A percentile compares a stretch with the other conserved stretches of the same genome.
phyloP scores from a whole-genome alignment of 768 basidiomycete genomes.

The Lentinula guzmanii region DNA sequence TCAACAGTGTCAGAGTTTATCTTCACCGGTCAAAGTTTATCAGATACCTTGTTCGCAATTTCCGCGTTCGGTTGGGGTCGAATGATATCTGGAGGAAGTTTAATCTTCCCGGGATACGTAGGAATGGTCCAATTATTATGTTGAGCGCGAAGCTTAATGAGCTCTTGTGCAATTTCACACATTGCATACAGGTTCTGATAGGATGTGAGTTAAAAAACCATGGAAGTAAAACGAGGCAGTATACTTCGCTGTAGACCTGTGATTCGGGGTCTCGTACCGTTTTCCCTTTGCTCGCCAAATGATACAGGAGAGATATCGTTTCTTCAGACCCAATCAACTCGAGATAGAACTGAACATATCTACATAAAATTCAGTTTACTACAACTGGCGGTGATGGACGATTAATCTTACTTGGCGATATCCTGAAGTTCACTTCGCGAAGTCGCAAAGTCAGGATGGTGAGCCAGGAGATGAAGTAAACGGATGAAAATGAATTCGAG shows the following conservation, averaged over 20 bases:
- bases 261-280: conserved; percentile 78
- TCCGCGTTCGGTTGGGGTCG: conserved; percentile 62
- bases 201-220: not conserved
- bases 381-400: not conserved
- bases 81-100: conserved; percentile 79
- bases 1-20: no score
- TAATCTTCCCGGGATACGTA: conserved; percentile 76
- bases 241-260: conserved; percentile 63
- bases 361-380: conserved; percentile 22
- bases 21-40: no score
- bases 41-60: conserved; percentile 51
- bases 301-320: conserved; percentile 78
- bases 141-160: conserved; percentile 69
- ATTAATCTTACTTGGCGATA: conserved; percentile 65
- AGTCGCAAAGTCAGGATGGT: conserved; percentile 87
- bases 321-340: conserved; percentile 72
- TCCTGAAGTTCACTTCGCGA: conserved; percentile 65
- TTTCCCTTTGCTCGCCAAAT: conserved; percentile 78
- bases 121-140: conserved; percentile 70
- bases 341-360: conserved; percentile 88
- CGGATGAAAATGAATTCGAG: conserved; percentile 84
- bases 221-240: not conserved
- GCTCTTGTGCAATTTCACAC: conserved; percentile 83
- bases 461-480: conserved; percentile 80
- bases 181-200: conserved; percentile 79